Evolutionary conservation across 2,329 filamentous ascomycete genomes (phyloP), one percentile per base, ranked within the genome.

Genomic region (Rugonectria rugulosa): DNA sequence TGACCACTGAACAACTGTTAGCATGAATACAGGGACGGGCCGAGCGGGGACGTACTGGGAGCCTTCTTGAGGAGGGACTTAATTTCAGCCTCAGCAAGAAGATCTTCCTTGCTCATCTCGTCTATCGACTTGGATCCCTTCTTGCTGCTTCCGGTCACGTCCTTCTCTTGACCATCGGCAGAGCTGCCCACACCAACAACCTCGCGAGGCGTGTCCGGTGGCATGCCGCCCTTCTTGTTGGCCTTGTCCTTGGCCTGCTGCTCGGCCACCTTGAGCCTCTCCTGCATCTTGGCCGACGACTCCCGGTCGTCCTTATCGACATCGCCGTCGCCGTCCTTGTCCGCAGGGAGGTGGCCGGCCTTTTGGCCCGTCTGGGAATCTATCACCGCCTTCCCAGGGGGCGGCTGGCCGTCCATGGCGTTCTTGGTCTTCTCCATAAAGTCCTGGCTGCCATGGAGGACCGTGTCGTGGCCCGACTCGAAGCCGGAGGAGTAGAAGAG

Each of bases 61-160:
- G 91, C 87, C 69, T 87, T 89, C 77, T 93, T 95, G 61, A 98
- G 74, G 43, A 98, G 96, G 7, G 75, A 73, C 68, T 92, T 89
- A 60, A 98, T 75, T 72, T 92, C 90, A 15, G 77, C 75, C 71
- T 92, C 87, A 2, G 89, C 85, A 51, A 87, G 81, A 51, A 84
- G 81, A 49, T 88, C 83, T 59, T 87, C 82, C 24, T 82, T 77
- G 11, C 81, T 81, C 27, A 44, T 36, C 71, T 86, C 81, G 23
- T 77, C 73, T 43, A 77, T 73, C 57, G 72, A 68, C 24, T 65
- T 66, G 36, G 61, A 62, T 15, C 46, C 41, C 41, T 36, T 47
- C n/a, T 50, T 58, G n/a, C 31, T 49, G 9, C 23, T 65, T 15
- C 67, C 60, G 21, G 66, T 72, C 56, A 74, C 59, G 43, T 59